These are phyloP conservation scores for Dactylellina haptotyla DNA, from an alignment of 2,329 filamentous ascomycete genomes.

Conservation along the genomic window DNA sequence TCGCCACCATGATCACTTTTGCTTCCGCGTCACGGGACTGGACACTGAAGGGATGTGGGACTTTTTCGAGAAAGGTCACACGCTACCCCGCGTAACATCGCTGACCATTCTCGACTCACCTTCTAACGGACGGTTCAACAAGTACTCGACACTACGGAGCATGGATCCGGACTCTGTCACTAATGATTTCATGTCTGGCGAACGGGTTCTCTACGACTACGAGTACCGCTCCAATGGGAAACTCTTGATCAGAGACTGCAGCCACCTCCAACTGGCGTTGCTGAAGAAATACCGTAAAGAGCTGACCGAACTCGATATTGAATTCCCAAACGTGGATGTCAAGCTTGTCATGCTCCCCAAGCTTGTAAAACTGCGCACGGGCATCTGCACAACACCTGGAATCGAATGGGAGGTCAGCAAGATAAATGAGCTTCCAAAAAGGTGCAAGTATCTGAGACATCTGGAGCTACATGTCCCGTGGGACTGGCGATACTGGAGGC, in stretches of 20 bases:
- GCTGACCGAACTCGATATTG: slow-evolving; percentile 50
- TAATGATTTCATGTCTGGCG: slow-evolving; percentile 50
- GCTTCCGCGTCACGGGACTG: slow-evolving; percentile 49
- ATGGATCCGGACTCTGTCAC: slow-evolving; percentile 51
- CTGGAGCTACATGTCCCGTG: slow-evolving; percentile 47
- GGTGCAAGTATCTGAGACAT: slow-evolving; percentile 51
- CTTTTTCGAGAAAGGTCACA: slow-evolving; percentile 51
- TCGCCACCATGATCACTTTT: slow-evolving; percentile 35
- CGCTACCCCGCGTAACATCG: slow-evolving; percentile 43
- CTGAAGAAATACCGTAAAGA: slow-evolving; percentile 53
- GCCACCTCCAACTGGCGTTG: slow-evolving; percentile 46
- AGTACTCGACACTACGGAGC: slow-evolving; percentile 44
- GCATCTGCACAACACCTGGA: slow-evolving; percentile 52
- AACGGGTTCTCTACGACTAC: slow-evolving; percentile 49
- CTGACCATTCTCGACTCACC: slow-evolving; percentile 45
- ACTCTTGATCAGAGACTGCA: slow-evolving; percentile 51
- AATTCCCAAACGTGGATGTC: slow-evolving; percentile 50
- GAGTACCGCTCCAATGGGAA: slow-evolving; percentile 46
- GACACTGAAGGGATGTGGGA: slow-evolving; percentile 53
- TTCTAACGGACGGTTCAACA: slow-evolving; percentile 52
- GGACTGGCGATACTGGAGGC: slow-evolving; percentile 51
- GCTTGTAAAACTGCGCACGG: slow-evolving; percentile 50
- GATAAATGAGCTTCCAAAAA: slow-evolving; percentile 51
- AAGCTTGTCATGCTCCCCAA: slow-evolving; percentile 49
- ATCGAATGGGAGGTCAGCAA: slow-evolving; percentile 54